Evolutionary conservation across 257 asterid genomes (phyloP).

Genomic region (Gynochthodes officinalis): DNA sequence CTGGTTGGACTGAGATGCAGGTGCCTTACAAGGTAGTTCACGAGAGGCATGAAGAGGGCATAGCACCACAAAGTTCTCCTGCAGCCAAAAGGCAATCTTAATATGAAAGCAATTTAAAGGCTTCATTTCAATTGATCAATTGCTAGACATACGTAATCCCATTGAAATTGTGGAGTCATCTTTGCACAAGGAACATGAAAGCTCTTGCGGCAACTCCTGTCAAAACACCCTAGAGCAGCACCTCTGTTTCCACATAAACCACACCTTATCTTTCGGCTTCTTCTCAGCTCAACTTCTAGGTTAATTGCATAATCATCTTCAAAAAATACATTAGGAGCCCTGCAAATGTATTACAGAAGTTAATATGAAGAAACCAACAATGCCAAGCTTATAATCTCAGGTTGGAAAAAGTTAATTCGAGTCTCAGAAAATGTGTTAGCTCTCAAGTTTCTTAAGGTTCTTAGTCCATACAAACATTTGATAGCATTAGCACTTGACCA

Average conservation of each 20-base stretch:
- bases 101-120: not conserved
- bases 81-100: constrained; percentile 21
- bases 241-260: constrained; percentile 83
- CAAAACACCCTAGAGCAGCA: constrained; percentile 95
- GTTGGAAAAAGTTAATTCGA: not conserved
- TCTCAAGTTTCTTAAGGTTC: not conserved
- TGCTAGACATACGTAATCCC: constrained; percentile 67
- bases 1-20: constrained; percentile 37
- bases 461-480: not conserved
- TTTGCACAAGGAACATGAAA: constrained; percentile 95
- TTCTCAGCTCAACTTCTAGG: constrained; percentile 71
- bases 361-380: not conserved
- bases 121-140: not conserved
- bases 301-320: constrained; percentile 60
- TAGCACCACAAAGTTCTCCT: constrained; percentile 84
- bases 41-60: constrained; percentile 74
- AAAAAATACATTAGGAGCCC: constrained; percentile 95
- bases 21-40: constrained; percentile 59
- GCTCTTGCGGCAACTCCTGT: constrained; percentile 79
- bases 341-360: constrained; percentile 30
- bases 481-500: not conserved
- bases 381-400: not conserved
- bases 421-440: not conserved
- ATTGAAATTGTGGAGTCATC: constrained; percentile 71
- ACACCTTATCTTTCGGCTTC: constrained; percentile 81